Evolutionary conservation across 2,329 filamentous ascomycete genomes (phyloP).

Genomic region (Drechslera avenae): DNA sequence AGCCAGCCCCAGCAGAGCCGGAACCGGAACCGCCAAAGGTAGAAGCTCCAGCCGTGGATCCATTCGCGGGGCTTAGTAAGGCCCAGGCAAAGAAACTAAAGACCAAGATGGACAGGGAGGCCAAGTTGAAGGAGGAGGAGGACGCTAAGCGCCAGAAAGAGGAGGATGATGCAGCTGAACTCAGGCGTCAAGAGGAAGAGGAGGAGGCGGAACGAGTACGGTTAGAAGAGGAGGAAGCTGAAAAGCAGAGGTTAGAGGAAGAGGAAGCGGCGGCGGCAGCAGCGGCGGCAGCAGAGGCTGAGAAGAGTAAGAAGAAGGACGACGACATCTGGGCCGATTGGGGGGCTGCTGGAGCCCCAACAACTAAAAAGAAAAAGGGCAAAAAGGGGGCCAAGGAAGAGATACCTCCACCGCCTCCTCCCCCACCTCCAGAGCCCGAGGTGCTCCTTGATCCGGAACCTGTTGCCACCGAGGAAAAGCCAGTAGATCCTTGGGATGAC

Average conservation of each 20-base stretch:
- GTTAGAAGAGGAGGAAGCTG: slow-evolving; percentile 32
- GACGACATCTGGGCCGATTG: slow-evolving; percentile 46
- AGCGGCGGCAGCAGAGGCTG: slow-evolving; percentile 27
- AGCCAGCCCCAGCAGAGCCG: slow-evolving; percentile 27
- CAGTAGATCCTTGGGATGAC: slow-evolving; percentile 35
- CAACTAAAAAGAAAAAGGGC: slow-evolving; percentile 38
- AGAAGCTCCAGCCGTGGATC: slow-evolving; percentile 45
- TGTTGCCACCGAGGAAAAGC: slow-evolving; percentile 28
- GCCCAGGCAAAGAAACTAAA: slow-evolving; percentile 38
- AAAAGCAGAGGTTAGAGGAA: slow-evolving; percentile 29
- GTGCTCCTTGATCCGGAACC: slow-evolving; percentile 31
- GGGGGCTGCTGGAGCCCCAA: slow-evolving; percentile 31
- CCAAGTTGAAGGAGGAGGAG: slow-evolving; percentile 23
- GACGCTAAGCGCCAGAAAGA: slow-evolving; percentile 25
- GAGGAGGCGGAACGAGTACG: slow-evolving; percentile 36
- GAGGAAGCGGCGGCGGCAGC: slow-evolving; percentile 32
- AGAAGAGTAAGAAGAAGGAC: slow-evolving; percentile 40
- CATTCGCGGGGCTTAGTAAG: slow-evolving; percentile 38
- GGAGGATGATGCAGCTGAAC: slow-evolving; percentile 31
- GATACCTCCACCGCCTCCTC: slow-evolving; percentile 35
- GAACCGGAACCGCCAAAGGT: slow-evolving; percentile 46
- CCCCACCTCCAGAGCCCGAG: slow-evolving; percentile 44
- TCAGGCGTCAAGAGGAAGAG: slow-evolving; percentile 28
- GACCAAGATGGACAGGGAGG: slow-evolving; percentile 45
- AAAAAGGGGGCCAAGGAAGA: slow-evolving; percentile 39